Conservation (phyloP, 2,329 filamentous ascomycete species). For the Calonectria fujianensis region DNA sequence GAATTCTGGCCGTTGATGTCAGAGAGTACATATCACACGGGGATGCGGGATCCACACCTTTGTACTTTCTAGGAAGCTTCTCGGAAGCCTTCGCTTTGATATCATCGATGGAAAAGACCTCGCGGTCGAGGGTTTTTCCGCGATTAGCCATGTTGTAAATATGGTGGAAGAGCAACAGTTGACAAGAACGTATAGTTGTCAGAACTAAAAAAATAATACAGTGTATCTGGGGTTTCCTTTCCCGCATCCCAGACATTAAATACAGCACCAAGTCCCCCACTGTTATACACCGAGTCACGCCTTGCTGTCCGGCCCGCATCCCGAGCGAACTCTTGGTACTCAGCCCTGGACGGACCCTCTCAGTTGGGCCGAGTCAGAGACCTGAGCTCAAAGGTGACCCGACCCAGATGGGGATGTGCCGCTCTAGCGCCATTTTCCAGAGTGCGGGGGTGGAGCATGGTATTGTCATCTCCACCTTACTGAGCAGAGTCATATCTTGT, state of each 20-base stretch:
- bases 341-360: conserved; percentile 7
- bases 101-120: conserved; percentile 33
- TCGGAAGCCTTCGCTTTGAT: conserved; percentile 14
- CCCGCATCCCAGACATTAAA: background rate
- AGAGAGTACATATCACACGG: background rate
- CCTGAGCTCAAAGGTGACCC: background rate
- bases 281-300: background rate
- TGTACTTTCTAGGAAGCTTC: conserved; percentile 18
- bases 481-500: background rate
- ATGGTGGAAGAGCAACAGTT: background rate
- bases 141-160: conserved; percentile 9
- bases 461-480: background rate
- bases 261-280: background rate
- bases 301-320: no score
- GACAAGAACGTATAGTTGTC: background rate
- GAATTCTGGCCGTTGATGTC: conserved; percentile 1
- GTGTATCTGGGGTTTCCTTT: background rate
- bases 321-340: background rate
- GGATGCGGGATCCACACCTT: background rate
- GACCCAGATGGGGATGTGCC: background rate
- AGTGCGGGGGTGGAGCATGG: conserved; percentile 1
- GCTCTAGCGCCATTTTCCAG: background rate
- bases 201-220: background rate
- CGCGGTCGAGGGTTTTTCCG: background rate
- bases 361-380: conserved; percentile 6